These are phyloP conservation scores for Paramecium sonneborni DNA, from an alignment of 73 alveolate genomes.

Conservation along the genomic window DNA sequence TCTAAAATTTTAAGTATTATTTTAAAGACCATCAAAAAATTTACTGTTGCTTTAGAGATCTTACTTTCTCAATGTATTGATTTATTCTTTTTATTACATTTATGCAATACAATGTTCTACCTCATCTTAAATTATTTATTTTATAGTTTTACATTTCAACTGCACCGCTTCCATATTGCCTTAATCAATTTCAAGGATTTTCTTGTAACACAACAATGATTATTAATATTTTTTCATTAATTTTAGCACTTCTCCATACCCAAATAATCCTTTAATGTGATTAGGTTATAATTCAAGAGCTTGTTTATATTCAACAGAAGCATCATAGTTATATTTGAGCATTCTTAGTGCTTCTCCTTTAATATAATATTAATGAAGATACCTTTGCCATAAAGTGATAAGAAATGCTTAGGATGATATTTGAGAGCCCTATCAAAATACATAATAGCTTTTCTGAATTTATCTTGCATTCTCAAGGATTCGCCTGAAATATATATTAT, in stretches of 20 bases:
- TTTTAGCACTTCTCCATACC: neutral
- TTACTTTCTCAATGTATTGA: neutral
- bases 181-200: neutral
- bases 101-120: neutral
- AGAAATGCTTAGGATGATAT: neutral
- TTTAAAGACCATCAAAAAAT: neutral
- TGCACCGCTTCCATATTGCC: slow-evolving; percentile 3
- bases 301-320: neutral
- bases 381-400: slow-evolving; percentile 33
- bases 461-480: neutral
- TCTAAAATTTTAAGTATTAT: neutral
- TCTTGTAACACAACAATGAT: neutral
- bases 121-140: neutral
- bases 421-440: neutral
- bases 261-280: slow-evolving; percentile 1
- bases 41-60: neutral
- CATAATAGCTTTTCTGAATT: neutral
- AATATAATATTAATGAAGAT: neutral
- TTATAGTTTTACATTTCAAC: neutral
- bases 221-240: neutral
- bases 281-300: neutral
- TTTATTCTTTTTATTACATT: neutral
- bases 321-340: neutral
- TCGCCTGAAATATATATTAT: neutral
- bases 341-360: neutral